phyloP scores from a whole-genome alignment of 148 eudicot genomes.

The Vaccinium myrtillus region DNA sequence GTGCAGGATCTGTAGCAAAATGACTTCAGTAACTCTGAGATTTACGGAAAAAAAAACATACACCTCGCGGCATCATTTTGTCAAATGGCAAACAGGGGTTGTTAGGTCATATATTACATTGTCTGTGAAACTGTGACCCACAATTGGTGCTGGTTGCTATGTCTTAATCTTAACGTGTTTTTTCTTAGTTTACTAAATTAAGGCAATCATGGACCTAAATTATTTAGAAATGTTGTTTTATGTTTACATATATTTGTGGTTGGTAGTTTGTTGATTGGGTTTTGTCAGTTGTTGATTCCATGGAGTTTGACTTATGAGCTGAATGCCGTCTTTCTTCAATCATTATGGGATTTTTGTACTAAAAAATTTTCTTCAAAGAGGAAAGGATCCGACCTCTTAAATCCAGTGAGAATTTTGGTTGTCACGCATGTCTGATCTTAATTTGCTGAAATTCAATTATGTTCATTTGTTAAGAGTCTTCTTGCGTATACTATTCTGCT shows the following conservation, averaged over 20 bases:
- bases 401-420: not conserved
- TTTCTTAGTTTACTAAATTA: constrained; percentile 6
- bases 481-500: not conserved
- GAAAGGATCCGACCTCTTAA: not conserved
- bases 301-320: constrained; percentile 1
- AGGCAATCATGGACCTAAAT: not conserved
- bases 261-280: not conserved
- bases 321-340: constrained; percentile 6
- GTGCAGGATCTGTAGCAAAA: not conserved
- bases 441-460: not conserved
- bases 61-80: not conserved
- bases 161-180: not conserved
- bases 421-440: not conserved
- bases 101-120: not conserved
- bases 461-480: not conserved
- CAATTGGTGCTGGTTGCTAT: constrained; percentile 11
- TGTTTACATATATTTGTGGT: not conserved
- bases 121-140: constrained; percentile 11
- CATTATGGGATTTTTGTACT: not conserved
- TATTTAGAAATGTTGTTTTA: constrained; percentile 3
- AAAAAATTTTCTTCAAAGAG: not conserved
- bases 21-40: not conserved
- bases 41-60: not conserved
- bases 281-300: constrained; percentile 18
- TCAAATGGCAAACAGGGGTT: not conserved